Base-by-base conservation (phyloP, 768 basidiomycete species). In the Suillus decipiens region DNA sequence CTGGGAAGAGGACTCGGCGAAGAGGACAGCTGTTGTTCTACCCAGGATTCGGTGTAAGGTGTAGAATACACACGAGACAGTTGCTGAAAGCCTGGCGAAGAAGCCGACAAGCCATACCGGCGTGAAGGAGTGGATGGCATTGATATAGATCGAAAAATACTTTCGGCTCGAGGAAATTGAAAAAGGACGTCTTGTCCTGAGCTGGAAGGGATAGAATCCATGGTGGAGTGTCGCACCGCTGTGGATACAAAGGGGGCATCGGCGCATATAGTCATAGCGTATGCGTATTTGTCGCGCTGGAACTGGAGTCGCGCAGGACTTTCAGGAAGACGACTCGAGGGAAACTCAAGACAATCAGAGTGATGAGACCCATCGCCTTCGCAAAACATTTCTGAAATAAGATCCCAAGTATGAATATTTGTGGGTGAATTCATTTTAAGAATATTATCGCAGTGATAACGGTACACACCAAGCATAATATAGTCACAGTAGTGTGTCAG, bases 1-100 rank as follows among this genome's bases (percentile, higher is more conserved):
- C 64, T 65, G 0, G 70, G 70, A 19, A 76, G 59, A 24, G 73
- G 73, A 56, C 69, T 76, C 47, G 72, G 73, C 3, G 75, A 74
- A 28, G 73, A 67, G n/a, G 65, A 51, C 59, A 63, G 58, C 45
- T 66, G 64, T 22, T 53, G 59, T 39, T 67, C 67, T 34, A 41
- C 39, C 56, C 56, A 57, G 5, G 56, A 41, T 41, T 28, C 56
- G 7, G 39, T 57, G 39, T 57, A 17, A 28, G 56, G 56, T 37
- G 56, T 28, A 28, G 56, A 28, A 57, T 31, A 57, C 17, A 57
- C 39, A 39, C 39, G 24, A 28, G 56, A 57, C 28, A 41, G 24
- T 41, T 28, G 56, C 17, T 57, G 56, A 19, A 41, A 41, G 56
- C 24, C 24, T 31, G 39, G 56, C 39, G 37, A 57, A 56, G 55